phyloP scores from a whole-genome alignment of 106 monocot genomes.

The Phalaenopsis equestris region DNA sequence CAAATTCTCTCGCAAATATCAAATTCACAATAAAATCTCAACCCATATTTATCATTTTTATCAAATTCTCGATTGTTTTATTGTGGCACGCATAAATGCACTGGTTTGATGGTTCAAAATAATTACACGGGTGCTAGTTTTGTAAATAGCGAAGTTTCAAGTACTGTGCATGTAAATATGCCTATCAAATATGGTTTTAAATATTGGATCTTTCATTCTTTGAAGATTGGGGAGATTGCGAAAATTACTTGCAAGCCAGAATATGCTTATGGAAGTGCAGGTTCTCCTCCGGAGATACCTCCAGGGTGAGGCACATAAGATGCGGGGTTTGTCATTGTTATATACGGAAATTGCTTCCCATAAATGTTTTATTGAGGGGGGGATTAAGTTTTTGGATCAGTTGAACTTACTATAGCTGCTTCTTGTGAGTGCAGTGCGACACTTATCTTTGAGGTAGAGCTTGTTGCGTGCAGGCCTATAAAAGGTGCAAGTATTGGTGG shows the following conservation, averaged over 20 bases:
- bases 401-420: neutral
- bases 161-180: too few species aligned
- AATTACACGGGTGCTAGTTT: too few species aligned
- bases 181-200: neutral
- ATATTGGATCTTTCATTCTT: constrained; percentile 1
- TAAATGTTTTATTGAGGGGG: neutral
- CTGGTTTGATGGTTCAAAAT: too few species aligned
- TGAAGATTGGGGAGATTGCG: constrained; percentile 88
- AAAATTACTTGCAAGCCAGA: constrained; percentile 92
- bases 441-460: constrained; percentile 88
- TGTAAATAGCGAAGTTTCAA: too few species aligned
- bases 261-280: constrained; percentile 94
- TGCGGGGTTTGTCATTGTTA: neutral
- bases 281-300: constrained; percentile 92
- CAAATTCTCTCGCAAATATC: too few species aligned
- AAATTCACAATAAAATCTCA: too few species aligned
- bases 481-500: constrained; percentile 68
- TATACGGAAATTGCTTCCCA: neutral
- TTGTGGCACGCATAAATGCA: too few species aligned
- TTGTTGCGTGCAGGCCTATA: constrained; percentile 76
- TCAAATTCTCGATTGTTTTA: too few species aligned
- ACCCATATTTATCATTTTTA: too few species aligned
- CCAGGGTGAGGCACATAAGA: constrained; percentile 43
- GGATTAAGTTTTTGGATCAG: neutral
- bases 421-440: constrained; percentile 46